phyloP scores from a whole-genome alignment of 1,284 basidiomycete species.

The Austroboletus novae-zelandiae region DNA sequence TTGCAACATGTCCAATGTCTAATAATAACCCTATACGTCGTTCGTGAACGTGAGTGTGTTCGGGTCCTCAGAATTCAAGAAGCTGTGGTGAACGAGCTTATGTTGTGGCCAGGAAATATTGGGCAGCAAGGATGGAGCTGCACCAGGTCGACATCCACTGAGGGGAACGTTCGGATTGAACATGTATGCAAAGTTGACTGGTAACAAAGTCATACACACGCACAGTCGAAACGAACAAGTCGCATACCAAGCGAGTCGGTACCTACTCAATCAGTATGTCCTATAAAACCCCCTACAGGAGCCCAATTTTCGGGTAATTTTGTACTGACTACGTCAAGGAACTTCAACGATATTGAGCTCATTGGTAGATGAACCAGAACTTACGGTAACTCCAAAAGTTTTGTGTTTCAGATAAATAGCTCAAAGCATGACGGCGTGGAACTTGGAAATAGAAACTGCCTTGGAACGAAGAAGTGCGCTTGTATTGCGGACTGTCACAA shows the following conservation, averaged over 20 bases:
- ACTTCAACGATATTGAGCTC: neutral
- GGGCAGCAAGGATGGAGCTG: conserved; percentile 2
- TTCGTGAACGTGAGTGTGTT: conserved; percentile 12
- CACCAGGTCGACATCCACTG: conserved; percentile 1
- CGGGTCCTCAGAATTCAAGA: conserved; percentile 16
- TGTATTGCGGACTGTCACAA: conserved; percentile 22
- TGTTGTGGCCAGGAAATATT: conserved; percentile 4
- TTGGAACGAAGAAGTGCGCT: conserved; percentile 27
- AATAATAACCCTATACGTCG: conserved; percentile 15
- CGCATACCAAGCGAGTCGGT: conserved; percentile 17
- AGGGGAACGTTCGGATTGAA: conserved; percentile 12
- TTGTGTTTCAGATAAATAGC: conserved; percentile 22
- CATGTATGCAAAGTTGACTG: conserved; percentile 14
- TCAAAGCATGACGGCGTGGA: conserved; percentile 22
- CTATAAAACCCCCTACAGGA: conserved; percentile 13
- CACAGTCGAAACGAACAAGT: too few relatives aligned
- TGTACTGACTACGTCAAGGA: conserved; percentile 7
- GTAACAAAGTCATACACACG: neutral
- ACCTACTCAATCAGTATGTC: conserved; percentile 13
- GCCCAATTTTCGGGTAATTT: conserved; percentile 9
- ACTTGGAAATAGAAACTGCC: conserved; percentile 31
- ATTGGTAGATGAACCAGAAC: neutral
- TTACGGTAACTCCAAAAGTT: conserved; percentile 32
- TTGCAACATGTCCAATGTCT: too few relatives aligned
- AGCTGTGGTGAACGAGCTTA: neutral